Evolutionary conservation across 179 eudicot genomes (phyloP).

Genomic region (Spergularia azorica): DNA sequence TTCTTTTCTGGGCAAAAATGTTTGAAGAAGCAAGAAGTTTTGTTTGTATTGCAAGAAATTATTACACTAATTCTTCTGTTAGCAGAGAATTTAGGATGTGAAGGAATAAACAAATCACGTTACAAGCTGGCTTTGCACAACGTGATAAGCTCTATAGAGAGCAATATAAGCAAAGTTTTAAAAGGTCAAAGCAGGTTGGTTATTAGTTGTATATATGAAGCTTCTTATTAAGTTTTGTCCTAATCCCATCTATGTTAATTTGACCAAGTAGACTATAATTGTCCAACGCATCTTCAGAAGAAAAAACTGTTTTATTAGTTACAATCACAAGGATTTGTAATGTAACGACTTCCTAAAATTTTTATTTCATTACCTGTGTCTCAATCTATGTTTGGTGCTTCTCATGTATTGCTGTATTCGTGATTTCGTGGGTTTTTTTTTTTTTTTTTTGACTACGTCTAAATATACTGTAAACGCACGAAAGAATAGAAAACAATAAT

Average conservation of each 20-base stretch:
- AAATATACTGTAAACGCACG: too few species aligned
- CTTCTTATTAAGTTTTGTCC: conserved; percentile 15
- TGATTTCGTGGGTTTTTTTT: too few species aligned
- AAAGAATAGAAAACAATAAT: too few species aligned
- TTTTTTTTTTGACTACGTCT: too few species aligned
- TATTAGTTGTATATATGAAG: conserved; percentile 18
- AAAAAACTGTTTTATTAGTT: conserved; percentile 4
- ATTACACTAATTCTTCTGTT: conserved; percentile 1
- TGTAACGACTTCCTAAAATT: too few species aligned
- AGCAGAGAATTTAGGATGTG: conserved; percentile 19
- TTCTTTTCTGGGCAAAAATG: conserved; percentile 3
- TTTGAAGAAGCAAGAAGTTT: background rate
- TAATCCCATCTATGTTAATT: conserved; percentile 15
- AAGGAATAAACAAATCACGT: conserved; percentile 22
- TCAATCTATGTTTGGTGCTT: too few species aligned
- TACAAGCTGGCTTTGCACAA: conserved; percentile 31
- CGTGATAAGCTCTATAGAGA: conserved; percentile 33
- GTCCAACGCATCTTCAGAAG: conserved; percentile 6
- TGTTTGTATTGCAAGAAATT: conserved; percentile 4
- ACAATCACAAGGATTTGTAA: conserved; percentile 15
- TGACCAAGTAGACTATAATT: conserved; percentile 18
- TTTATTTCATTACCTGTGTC: too few species aligned
- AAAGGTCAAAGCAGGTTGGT: conserved; percentile 38
- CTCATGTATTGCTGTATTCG: too few species aligned
- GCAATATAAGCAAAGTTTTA: conserved; percentile 4